A percentile compares a stretch with the other conserved stretches of the same genome.
Conservation (phyloP, 257 asterid species). For the Solanum rostratum region DNA sequence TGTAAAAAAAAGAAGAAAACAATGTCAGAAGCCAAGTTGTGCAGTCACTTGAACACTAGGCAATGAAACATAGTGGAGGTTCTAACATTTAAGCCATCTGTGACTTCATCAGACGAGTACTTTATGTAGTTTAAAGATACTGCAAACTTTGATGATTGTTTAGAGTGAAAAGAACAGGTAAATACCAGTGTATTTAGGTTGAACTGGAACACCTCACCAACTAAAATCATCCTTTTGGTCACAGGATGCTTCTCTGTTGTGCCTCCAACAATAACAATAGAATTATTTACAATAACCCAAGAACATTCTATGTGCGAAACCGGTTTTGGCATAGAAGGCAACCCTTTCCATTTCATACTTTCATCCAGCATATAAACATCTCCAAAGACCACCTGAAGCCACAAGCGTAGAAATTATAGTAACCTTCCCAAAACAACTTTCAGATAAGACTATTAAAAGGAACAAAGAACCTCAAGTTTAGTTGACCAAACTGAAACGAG, state of each 20-base stretch:
- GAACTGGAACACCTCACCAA: slow-evolving; percentile 61
- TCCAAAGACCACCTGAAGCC: slow-evolving; percentile 51
- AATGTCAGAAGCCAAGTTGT: background rate
- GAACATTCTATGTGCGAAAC: slow-evolving; percentile 61
- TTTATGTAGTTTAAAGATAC: background rate
- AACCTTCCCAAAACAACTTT: background rate
- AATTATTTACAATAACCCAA: slow-evolving; percentile 47
- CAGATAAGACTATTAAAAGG: background rate
- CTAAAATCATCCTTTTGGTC: slow-evolving; percentile 64
- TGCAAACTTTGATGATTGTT: background rate
- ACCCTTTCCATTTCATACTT: slow-evolving; percentile 44
- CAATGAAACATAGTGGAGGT: background rate
- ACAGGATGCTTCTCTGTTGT: slow-evolving; percentile 66
- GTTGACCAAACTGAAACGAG: background rate
- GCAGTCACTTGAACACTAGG: background rate
- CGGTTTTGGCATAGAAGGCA: slow-evolving; percentile 63
- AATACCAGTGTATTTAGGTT: slow-evolving; percentile 40
- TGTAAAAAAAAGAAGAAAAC: background rate
- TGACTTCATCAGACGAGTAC: background rate
- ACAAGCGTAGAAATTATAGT: background rate
- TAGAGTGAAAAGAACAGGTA: background rate
- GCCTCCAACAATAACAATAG: slow-evolving; percentile 56
- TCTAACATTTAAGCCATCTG: background rate
- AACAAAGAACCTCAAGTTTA: background rate
- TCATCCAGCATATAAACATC: slow-evolving; percentile 66